Conservation (phyloP, 371 early-diverging fungal genomes). For the Zopfochytrium polystomum region DNA sequence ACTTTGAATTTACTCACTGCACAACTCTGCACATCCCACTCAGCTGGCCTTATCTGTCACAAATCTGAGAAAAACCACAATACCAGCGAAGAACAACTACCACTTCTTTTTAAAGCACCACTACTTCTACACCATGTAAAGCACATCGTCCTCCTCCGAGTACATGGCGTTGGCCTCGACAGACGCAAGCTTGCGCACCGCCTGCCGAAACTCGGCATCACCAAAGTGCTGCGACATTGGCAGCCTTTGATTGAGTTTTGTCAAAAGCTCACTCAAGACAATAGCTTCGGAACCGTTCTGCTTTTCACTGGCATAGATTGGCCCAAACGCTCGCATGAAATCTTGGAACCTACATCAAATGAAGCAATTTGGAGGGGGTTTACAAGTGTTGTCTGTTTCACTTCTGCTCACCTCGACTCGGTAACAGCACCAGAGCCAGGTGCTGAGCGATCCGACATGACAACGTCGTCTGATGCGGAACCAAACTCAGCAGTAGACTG, state of each 20-base stretch:
- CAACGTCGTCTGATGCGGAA: no score
- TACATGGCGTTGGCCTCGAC: constrained; percentile 42
- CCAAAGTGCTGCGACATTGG: constrained; percentile 37
- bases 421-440: constrained; percentile 6
- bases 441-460: background rate
- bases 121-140: constrained; percentile 45
- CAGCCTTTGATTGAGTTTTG: constrained; percentile 32
- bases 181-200: constrained; percentile 31
- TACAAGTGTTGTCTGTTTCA: background rate
- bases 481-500: background rate
- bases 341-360: constrained; percentile 17
- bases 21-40: no score
- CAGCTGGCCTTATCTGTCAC: no score
- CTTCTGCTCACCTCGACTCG: background rate
- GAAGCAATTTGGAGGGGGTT: background rate
- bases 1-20: no score
- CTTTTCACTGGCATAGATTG: constrained; percentile 19
- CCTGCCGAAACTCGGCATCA: constrained; percentile 28
- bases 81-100: no score
- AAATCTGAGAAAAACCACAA: no score
- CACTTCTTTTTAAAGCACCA: no score
- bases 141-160: constrained; percentile 33
- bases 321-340: constrained; percentile 15
- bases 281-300: constrained; percentile 13
- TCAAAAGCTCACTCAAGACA: constrained; percentile 34